Evolutionary conservation across 169 alveolate genomes (phyloP).

Genomic region (Plasmodium knowlesi): DNA sequence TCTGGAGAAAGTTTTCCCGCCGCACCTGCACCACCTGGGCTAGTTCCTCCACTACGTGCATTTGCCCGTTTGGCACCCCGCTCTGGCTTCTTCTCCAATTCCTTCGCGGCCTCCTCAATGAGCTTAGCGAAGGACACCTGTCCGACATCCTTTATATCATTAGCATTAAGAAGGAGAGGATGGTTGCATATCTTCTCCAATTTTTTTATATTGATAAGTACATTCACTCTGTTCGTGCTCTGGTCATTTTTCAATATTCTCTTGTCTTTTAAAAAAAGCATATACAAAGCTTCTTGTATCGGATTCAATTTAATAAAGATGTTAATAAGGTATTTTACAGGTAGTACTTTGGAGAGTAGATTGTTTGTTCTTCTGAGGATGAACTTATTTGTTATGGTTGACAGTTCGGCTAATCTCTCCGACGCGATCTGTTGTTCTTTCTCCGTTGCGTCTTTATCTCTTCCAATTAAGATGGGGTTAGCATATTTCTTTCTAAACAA

Average conservation of each 20-base stretch:
- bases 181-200: conserved; percentile 56
- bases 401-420: conserved; percentile 89
- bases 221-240: conserved; percentile 31
- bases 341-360: conserved; percentile 90
- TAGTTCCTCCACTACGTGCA: neutral
- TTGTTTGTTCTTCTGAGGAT: conserved; percentile 91
- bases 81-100: neutral
- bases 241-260: conserved; percentile 27
- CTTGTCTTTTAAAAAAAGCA: conserved; percentile 77
- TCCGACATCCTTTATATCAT: conserved; percentile 78
- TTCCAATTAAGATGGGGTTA: conserved; percentile 89
- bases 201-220: conserved; percentile 43
- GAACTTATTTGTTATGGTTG: conserved; percentile 91
- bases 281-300: conserved; percentile 86
- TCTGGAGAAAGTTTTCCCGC: neutral
- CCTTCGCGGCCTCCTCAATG: conserved; percentile 43
- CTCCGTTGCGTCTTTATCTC: conserved; percentile 93
- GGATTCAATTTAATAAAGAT: conserved; percentile 90
- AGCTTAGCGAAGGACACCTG: conserved; percentile 79
- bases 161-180: conserved; percentile 9
- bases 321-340: conserved; percentile 90
- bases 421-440: conserved; percentile 89
- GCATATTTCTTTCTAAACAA: conserved; percentile 86
- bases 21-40: neutral
- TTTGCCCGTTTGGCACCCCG: neutral